Base-by-base conservation (phyloP, 164 flowering plant genomes). In the Taxillus chinensis region DNA sequence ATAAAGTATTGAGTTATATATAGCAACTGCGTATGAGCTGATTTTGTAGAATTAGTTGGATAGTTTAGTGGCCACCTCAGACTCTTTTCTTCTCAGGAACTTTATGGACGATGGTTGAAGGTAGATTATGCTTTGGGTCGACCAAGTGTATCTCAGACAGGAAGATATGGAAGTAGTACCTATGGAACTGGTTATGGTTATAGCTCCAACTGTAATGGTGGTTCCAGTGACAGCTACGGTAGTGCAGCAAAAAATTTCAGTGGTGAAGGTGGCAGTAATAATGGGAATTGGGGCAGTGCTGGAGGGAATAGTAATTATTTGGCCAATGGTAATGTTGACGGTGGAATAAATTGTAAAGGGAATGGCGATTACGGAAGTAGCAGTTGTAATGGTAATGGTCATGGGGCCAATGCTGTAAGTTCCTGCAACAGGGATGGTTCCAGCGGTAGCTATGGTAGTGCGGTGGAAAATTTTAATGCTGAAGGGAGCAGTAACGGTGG, bases 41-140 rank as follows among this genome's bases (percentile, higher is more conserved):
- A 14, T 53, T 10, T 15, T 14, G 7, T 9, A 14, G 15, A 4
- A 3, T 55, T 17, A 38, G 15, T 5, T 55, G 15, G 8, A n/a
- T 15, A 6, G 37, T 55, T 39, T 60, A 27, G 27, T 27, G 27
- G 27, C 27, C 27, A 27, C 27, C 27, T 27, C 27, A 27, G 27
- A 27, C 27, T 27, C 27, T 27, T 27, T 27, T 27, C 27, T 45
- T 43, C 51, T 27, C 74, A 90, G 96, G 90, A 82, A 59, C 84
- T 90, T 62, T 87, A 87, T 68, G 96, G 96, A 2, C 81, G 96
- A 46, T 67, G 68, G 11, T 69, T 90, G 10, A 83, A 80, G 49
- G 96, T 90, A 67, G 82, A 86, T 60, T 87, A 79, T 79, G 96
- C 96, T 46, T 75, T 71, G 5, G 95, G 87, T 37, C 79, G 84